These are phyloP conservation scores for Ramalina peruviana DNA, from an alignment of 495 filamentous ascomycete genomes.

Conservation along the genomic window DNA sequence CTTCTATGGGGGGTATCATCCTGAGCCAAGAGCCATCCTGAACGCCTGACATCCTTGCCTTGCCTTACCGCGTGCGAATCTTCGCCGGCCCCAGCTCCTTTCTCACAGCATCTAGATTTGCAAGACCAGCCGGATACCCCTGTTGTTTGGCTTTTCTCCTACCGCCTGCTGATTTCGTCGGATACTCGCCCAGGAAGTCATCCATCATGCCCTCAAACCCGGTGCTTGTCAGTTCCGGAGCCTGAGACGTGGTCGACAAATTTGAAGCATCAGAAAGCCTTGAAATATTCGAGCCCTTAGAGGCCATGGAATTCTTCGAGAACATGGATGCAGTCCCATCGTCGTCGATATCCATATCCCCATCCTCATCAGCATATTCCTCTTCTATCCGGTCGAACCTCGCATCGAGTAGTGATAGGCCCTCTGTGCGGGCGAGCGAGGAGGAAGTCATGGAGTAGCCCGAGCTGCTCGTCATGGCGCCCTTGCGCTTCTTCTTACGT, in stretches of 20 bases:
- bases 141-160: constrained; percentile 78
- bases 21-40: no score
- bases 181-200: constrained; percentile 71
- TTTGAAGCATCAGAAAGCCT: constrained; percentile 36
- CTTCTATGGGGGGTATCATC: no score
- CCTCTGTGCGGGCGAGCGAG: constrained; percentile 74
- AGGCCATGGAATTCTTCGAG: constrained; percentile 34
- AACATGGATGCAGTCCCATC: constrained; percentile 37
- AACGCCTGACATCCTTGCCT: neutral
- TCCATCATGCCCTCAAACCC: constrained; percentile 88
- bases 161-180: constrained; percentile 41
- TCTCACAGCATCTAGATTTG: constrained; percentile 82
- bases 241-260: constrained; percentile 30
- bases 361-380: constrained; percentile 62
- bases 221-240: constrained; percentile 31
- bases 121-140: constrained; percentile 63
- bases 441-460: constrained; percentile 96
- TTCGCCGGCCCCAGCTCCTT: constrained; percentile 64
- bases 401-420: constrained; percentile 70
- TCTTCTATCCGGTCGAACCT: constrained; percentile 86
- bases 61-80: constrained; percentile 14
- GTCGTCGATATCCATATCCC: constrained; percentile 30
- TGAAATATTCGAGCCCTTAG: constrained; percentile 5
- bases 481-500: constrained; percentile 77
- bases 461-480: constrained; percentile 76